Evolutionary conservation across 176 grass and related monocot species (phyloP), one percentile per base, ranked within the genome.

Genomic region (Panicum miliaceum): DNA sequence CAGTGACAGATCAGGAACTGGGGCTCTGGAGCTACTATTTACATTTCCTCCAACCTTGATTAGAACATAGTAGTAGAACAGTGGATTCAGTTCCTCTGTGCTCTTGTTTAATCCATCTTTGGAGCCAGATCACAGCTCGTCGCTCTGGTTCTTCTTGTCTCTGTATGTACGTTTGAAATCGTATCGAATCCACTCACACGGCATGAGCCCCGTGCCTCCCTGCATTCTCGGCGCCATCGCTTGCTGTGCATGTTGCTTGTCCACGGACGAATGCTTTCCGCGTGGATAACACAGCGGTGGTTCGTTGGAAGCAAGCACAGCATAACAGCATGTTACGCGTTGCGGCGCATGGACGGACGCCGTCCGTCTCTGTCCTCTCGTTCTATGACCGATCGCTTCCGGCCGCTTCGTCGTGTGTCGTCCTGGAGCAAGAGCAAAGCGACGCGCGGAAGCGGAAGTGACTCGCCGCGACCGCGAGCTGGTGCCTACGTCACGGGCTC

Each of bases 21-120:
- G 22, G 37, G 50, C 34, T 26, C 50, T 74, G 67, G 81, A 79
- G 75, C 22, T 54, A 81, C 22, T 54, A 81, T 74, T 89, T 80
- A 70, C 72, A 66, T 77, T 22, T 59, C 56, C 45, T 86, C 84
- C 43, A 34, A 41, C 67, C 76, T 80, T 86, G 59, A 80, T 74
- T 84, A 58, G 7, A 68, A 47, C 27, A 38, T 65, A 37, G 7
- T 16, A 34, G 38, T 47, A 16, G 14, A 41, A 57, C n/a, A 76
- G n/a, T 71, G 14, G 59, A 54, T 26, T 29, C 64, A 20, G 34
- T 60, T 73, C 7, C 16, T 46, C 50, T 35, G 16, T 29, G 14
- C 37, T 84, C 66, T 73, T 65, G 19, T 9, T 45, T 23, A 20
- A 70, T 79, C 66, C 18, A 12, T 9, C 41, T 60, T 69, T 59